Evolutionary conservation across 805 yeast species (phyloP), one percentile per base, ranked within the genome.

Genomic region (Starmerella potacharoeniae): DNA sequence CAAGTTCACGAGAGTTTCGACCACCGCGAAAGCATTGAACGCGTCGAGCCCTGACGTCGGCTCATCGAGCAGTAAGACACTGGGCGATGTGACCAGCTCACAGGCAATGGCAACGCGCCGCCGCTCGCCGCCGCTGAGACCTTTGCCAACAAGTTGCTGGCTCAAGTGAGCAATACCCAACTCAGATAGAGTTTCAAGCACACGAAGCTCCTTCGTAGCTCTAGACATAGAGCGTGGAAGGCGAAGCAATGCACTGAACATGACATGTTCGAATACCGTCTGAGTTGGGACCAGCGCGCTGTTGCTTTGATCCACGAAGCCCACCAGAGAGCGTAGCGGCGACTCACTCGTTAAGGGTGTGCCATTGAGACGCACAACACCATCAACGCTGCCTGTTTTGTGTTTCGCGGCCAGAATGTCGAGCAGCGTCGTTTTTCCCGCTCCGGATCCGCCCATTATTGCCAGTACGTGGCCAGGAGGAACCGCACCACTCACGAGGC

Each of bases 391-490:
- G 2, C 98, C 98, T 36, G 82, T 76, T 65, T 91, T 93, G 65
- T 82, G 79, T 66, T 91, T 93, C 48, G 83, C 85, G 0, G 97
- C 97, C 54, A 93, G 72, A 56, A 93, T 89, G 66, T 93, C 98
- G 51, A 93, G 72, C 44, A 93, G 71, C 0, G 98, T 91, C 0
- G 98, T 91, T 67, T 93, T 93, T 52, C 98, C 98, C 13, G 98
- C 97, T 50, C 98, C 98, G 0, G 97, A 90, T 1, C 97, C 97
- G 45, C 98, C 98, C 95, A 93, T 87, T 43, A 93, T 88, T 0
- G 98, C 97, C 66, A 89, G 68, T 58, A 95, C 84, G 66, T 89
- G 89, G 40, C 96, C 84, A 2, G 97, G 95, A 51, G 80, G 79
- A 3, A 83, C 95, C 13, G 80, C 62, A 9, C 98, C 98, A 61